Evolutionary conservation across 2,329 filamentous ascomycete genomes (phyloP).

Genomic region (Nothomitra cinnamomea): DNA sequence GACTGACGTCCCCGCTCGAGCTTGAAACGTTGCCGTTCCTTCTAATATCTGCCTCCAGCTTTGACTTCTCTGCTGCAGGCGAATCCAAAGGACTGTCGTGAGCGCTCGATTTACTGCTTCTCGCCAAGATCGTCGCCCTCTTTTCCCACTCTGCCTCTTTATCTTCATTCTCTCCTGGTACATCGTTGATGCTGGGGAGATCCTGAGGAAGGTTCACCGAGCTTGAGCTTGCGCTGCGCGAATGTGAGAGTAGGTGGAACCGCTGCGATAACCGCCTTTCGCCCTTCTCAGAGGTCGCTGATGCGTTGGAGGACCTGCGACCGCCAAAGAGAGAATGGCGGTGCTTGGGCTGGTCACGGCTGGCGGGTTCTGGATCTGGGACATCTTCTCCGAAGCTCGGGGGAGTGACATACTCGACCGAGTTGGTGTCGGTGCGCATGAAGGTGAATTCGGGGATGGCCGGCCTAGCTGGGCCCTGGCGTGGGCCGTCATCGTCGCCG

Average conservation of each 20-base stretch:
- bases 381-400: constrained; percentile 9
- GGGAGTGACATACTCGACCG: constrained; percentile 6
- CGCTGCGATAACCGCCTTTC: constrained; percentile 45
- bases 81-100: not conserved
- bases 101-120: constrained; percentile 22
- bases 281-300: constrained; percentile 10
- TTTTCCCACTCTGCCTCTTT: constrained; percentile 77
- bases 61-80: not conserved
- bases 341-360: constrained; percentile 12
- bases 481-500: not conserved
- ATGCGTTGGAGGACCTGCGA: constrained; percentile 16
- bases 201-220: constrained; percentile 64
- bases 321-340: constrained; percentile 19
- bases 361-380: constrained; percentile 10
- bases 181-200: constrained; percentile 54
- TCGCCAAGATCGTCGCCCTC: constrained; percentile 75
- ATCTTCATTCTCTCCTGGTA: constrained; percentile 30
- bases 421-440: constrained; percentile 12
- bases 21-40: constrained; percentile 19
- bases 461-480: not conserved
- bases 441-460: constrained; percentile 12
- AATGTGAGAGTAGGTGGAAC: constrained; percentile 41
- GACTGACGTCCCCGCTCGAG: constrained; percentile 22
- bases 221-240: constrained; percentile 33
- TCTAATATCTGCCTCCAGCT: not conserved